These are phyloP conservation scores for Syzygium aromaticum DNA, from an alignment of 345 rosid species.

Conservation along the genomic window DNA sequence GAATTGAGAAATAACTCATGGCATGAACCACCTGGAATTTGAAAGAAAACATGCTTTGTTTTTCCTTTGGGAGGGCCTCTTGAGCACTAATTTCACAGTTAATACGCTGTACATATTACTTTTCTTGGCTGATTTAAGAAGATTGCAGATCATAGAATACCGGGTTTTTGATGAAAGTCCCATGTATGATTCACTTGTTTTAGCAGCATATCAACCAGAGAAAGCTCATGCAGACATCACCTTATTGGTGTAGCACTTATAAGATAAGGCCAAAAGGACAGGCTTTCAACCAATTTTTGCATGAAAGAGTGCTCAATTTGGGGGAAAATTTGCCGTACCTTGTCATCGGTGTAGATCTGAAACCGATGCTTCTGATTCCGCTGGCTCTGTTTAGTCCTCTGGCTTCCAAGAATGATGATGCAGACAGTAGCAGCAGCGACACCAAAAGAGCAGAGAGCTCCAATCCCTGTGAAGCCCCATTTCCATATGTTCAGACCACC, in stretches of 20 bases:
- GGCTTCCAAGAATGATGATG: slow-evolving; percentile 52
- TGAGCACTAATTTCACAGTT: not conserved
- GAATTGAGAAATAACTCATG: not conserved
- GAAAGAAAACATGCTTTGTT: not conserved
- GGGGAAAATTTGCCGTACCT: not conserved
- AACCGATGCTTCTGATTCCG: slow-evolving; percentile 27
- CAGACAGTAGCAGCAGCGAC: slow-evolving; percentile 86
- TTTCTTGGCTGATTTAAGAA: not conserved
- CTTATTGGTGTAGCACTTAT: not conserved
- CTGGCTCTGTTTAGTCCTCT: slow-evolving; percentile 31
- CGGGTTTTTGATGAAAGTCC: not conserved
- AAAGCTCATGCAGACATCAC: not conserved
- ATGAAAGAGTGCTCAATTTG: not conserved
- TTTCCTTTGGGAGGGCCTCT: not conserved
- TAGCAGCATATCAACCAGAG: not conserved
- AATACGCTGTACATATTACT: not conserved
- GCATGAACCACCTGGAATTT: not conserved
- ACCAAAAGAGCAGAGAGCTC: slow-evolving; percentile 91
- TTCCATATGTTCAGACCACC: slow-evolving; percentile 59
- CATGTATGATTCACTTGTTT: not conserved
- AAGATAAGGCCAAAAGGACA: not conserved
- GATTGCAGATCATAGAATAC: not conserved
- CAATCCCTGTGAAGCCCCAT: slow-evolving; percentile 72
- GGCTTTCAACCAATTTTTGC: not conserved
- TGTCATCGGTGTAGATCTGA: slow-evolving; percentile 2